These are phyloP conservation scores for Oleoguttula mirabilis DNA, from an alignment of 495 filamentous ascomycete species.

Conservation along the genomic window DNA sequence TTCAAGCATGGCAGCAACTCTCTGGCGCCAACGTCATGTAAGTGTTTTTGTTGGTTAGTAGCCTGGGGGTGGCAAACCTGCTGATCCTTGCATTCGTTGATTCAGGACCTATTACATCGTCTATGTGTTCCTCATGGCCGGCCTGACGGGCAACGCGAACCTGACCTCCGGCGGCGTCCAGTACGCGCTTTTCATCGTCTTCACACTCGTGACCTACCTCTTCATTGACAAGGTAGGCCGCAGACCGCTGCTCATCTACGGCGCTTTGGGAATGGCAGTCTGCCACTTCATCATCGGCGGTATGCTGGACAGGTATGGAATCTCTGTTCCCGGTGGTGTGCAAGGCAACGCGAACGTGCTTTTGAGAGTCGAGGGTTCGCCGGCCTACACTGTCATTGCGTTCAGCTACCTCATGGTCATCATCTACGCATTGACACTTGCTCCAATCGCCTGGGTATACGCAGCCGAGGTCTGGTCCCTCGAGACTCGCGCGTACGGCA, in stretches of 20 bases:
- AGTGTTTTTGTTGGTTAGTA: neutral
- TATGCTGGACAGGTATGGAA: constrained; percentile 39
- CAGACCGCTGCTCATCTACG: constrained; percentile 54
- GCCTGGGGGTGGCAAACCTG: too few species aligned
- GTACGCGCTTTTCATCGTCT: constrained; percentile 65
- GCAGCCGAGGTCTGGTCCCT: constrained; percentile 65
- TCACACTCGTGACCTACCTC: constrained; percentile 54
- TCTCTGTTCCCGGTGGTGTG: constrained; percentile 42
- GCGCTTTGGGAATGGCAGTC: constrained; percentile 57
- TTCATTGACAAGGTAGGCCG: constrained; percentile 69
- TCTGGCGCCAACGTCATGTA: constrained; percentile 48
- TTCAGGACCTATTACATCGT: constrained; percentile 58
- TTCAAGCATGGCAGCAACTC: constrained; percentile 63
- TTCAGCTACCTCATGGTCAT: constrained; percentile 70
- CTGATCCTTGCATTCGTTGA: too few species aligned
- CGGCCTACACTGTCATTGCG: constrained; percentile 61
- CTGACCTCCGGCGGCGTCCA: constrained; percentile 59
- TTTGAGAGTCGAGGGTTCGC: constrained; percentile 45
- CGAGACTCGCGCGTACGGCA: constrained; percentile 60
- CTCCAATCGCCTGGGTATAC: constrained; percentile 63
- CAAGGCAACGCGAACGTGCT: constrained; percentile 55
- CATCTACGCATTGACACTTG: constrained; percentile 60
- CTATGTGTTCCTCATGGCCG: constrained; percentile 60
- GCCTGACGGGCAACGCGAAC: constrained; percentile 49
- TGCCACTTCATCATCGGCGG: constrained; percentile 58